Base-by-base conservation (phyloP, 108 stramenopile species). In the Fistulifera solaris region DNA sequence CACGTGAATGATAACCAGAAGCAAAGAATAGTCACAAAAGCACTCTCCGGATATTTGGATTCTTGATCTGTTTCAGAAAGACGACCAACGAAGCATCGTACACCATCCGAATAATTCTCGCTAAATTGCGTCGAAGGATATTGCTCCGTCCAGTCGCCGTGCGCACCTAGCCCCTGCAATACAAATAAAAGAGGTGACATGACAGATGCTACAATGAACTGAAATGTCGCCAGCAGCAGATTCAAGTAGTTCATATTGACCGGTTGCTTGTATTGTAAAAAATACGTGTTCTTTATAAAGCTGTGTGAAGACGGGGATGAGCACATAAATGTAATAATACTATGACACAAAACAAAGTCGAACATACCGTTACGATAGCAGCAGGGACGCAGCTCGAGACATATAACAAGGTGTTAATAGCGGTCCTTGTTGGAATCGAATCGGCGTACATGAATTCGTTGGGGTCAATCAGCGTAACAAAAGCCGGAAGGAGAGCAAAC, bases 271-370 rank as follows among this genome's bases (percentile, higher is more conserved):
- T 83, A 66, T 47, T 70, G 67, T 21, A 76, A 68, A n/a, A 41
- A 91, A 68, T 11, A 77, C 63, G 16, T 81, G 76, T 45, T 91
- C 89, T 53, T 91, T 91, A 75, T 87, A 87, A 18, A 87, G 63
- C 57, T 87, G 85, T 39, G 85, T 83, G 16, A 83, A 83, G 16
- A 80, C 80, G 12, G 85, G 83, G 26, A 90, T 66, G 1, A 73
- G 48, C 24, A 80, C 71, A 58, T 78, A 87, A n/a, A 84, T 58
- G 31, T 35, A 3, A 35, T 8, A 35, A 35, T 6, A 3, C 31
- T 8, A 6, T 35, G 8, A 35, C 31, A 35, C 31, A 8, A 3
- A 35, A 35, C 17, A 87, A 63, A 17, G 88, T 85, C 58, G 86
- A 85, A 62, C 66, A 83, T 11, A 85, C 83, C 13, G 80, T 84